A percentile compares a stretch with the other conserved stretches of the same genome.
Evolutionary conservation across 2,329 filamentous ascomycete genomes (phyloP).

Genomic region (Sporothrix pallida): DNA sequence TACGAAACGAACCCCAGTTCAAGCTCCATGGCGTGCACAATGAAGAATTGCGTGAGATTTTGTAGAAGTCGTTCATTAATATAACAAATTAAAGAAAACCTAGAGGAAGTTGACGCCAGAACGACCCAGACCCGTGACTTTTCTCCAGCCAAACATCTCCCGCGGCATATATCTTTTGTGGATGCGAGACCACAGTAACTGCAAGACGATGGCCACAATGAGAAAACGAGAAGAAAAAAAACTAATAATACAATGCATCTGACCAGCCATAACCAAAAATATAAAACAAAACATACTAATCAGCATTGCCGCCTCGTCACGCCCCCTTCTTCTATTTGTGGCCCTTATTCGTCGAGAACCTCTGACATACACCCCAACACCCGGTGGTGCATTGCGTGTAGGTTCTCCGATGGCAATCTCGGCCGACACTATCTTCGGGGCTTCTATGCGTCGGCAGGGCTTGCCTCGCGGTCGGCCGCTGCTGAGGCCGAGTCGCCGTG

Average conservation of each 20-base stretch:
- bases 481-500: neutral
- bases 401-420: too few species aligned
- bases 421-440: neutral
- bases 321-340: too few species aligned
- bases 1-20: neutral
- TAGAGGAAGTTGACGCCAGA: neutral
- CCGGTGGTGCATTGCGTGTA: too few species aligned
- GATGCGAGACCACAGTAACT: neutral
- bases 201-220: too few species aligned
- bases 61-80: too few species aligned
- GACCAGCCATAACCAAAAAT: neutral
- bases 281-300: neutral
- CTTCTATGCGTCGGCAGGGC: neutral
- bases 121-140: neutral
- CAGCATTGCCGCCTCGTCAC: too few species aligned
- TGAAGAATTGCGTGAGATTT: too few species aligned
- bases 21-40: neutral
- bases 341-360: too few species aligned
- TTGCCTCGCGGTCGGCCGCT: neutral
- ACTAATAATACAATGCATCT: slow-evolving; percentile 6
- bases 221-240: neutral
- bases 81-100: neutral
- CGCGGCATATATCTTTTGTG: neutral
- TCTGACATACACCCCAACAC: too few species aligned
- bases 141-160: neutral